phyloP scores from a whole-genome alignment of 192 early-diverging fungal species.

The Geosiphon pyriformis region DNA sequence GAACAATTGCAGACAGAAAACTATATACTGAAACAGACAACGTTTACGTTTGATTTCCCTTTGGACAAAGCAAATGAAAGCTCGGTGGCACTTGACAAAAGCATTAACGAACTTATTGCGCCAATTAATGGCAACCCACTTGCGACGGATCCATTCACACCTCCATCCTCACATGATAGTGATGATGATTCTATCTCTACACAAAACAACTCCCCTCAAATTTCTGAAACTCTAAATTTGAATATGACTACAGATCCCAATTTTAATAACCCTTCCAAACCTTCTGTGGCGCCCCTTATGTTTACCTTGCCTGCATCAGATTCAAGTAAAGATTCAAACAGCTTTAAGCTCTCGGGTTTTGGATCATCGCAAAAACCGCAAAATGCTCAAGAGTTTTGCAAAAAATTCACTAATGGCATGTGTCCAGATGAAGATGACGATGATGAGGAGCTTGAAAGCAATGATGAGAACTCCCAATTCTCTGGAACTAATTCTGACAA shows the following conservation, averaged over 20 bases:
- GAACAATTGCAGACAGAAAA: slow-evolving; percentile 50
- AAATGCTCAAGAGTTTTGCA: slow-evolving; percentile 22
- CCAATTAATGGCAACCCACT: background rate
- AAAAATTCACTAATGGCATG: slow-evolving; percentile 20
- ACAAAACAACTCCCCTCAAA: background rate
- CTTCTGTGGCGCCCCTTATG: background rate
- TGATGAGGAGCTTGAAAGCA: background rate
- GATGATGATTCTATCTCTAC: slow-evolving; percentile 17
- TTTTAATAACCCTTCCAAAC: background rate
- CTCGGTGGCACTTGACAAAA: background rate
- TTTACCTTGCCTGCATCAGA: too few relatives aligned
- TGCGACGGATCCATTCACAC: slow-evolving; percentile 15
- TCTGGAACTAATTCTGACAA: background rate
- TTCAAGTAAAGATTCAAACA: background rate
- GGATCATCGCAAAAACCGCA: slow-evolving; percentile 19
- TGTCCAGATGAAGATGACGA: background rate
- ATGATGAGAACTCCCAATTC: background rate
- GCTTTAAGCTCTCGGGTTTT: background rate
- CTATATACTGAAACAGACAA: slow-evolving; percentile 46
- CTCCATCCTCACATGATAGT: slow-evolving; percentile 25
- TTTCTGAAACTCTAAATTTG: background rate
- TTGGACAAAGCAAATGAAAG: slow-evolving; percentile 29
- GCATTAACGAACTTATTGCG: slow-evolving; percentile 8
- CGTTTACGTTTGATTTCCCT: slow-evolving; percentile 47
- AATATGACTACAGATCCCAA: background rate